Percentiles rank a stretch among this genome's conserved stretches.
phyloP scores from a whole-genome alignment of 306 rosid genomes.

The Medicago lupulina region DNA sequence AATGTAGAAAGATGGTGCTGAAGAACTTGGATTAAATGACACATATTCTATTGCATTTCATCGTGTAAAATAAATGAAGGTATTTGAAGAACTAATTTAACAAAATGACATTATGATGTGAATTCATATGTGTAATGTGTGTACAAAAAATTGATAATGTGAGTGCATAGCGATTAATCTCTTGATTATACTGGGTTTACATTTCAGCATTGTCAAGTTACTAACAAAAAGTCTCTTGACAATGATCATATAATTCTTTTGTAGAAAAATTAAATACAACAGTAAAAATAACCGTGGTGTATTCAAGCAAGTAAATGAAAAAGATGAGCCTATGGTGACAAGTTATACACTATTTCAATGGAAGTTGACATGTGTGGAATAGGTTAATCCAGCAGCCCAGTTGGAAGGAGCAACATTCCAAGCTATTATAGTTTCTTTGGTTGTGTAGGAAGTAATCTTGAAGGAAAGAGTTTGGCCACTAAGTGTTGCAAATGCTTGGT shows the following conservation, averaged over 20 bases:
- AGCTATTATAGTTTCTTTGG: constrained; percentile 61
- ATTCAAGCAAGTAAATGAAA: background rate
- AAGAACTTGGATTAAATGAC: too few species aligned
- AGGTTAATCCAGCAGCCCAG: constrained; percentile 75
- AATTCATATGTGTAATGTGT: too few species aligned
- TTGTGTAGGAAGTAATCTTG: constrained; percentile 70
- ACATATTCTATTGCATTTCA: too few species aligned
- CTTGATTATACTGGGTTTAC: background rate
- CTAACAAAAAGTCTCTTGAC: constrained; percentile 16
- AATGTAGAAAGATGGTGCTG: too few species aligned
- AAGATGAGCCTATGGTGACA: background rate
- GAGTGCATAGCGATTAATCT: background rate
- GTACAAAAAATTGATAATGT: too few species aligned
- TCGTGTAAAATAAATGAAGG: too few species aligned
- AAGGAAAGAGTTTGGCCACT: constrained; percentile 78
- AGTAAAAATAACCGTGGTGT: constrained; percentile 23
- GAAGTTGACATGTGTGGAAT: constrained; percentile 62
- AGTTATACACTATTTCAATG: constrained; percentile 27
- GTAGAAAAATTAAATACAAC: constrained; percentile 30
- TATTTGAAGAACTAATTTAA: too few species aligned
- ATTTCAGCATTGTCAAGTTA: constrained; percentile 12
- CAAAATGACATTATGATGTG: too few species aligned
- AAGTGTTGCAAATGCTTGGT: constrained; percentile 80
- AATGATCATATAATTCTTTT: constrained; percentile 21
- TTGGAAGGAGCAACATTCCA: constrained; percentile 73